Base-by-base conservation (phyloP, 1,284 basidiomycete species). In the Irpex lacteus region DNA sequence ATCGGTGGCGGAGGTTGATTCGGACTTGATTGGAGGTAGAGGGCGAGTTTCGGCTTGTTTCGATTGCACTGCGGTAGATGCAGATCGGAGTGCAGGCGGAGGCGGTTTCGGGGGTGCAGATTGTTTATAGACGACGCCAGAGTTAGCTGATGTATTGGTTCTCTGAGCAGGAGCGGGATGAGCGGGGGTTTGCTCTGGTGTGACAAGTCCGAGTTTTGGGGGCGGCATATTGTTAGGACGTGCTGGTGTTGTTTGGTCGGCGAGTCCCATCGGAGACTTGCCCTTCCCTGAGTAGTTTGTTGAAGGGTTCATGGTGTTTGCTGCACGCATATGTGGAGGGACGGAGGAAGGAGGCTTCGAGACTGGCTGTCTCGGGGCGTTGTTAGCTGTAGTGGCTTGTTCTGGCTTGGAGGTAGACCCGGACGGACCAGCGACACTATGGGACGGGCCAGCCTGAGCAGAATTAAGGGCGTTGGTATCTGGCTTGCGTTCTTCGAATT, bases 401-500 rank as follows among this genome's bases (percentile, higher is more conserved):
- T 13, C 36, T 36, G 19, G 19, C 61, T 55, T 47, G 34, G 66
- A 62, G 8, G 63, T 60, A 18, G 63, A 18, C 50, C 69, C 70
- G 1, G 63, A 60, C 52, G 71, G 70, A 21, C 68, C 55, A 11
- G 58, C 53, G 1, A 66, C 40, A n/a, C 49, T 57, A 3, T 63
- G 63, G 2, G 5, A 60, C 38, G 11, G 50, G 9, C 50, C 50
- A 53, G 50, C 18, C 50, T 65, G 19, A 18, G 66, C 53, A 8
- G 67, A 34, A 19, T 65, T 21, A 49, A 49, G 62, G 6, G 37
- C 49, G 32, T 57, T 70, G 21, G 19, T 67, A 59, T 34, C 70
- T 0, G 78, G 72, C 53, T 78, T 79, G 37, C 19, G 40, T 71
- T 71, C 32, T 85, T 86, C 83, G 66, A 89, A 92, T 70, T 94